Conservation (phyloP, 2,329 filamentous ascomycete genomes). For the Harringtonia lauricola region DNA sequence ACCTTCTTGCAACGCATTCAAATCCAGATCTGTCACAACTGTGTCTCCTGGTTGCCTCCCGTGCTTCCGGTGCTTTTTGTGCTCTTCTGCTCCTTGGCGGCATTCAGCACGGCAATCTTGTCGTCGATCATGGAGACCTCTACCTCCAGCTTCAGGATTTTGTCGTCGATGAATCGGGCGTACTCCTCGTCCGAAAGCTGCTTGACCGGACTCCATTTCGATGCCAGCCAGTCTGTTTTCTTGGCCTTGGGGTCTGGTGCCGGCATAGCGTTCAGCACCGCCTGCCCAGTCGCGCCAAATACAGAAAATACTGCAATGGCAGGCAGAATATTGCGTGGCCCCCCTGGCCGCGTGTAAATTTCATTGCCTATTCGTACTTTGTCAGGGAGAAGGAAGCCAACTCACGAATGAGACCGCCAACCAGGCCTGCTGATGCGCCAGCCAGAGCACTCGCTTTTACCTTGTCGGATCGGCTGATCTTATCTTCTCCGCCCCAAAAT, state of each 20-base stretch:
- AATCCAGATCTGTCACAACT: no score
- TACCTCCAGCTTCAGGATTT: conserved; percentile 58
- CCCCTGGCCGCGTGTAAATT: conserved; percentile 25
- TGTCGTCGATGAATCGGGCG: conserved; percentile 56
- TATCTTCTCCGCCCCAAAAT: conserved; percentile 37
- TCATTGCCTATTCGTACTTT: not conserved
- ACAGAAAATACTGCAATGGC: conserved; percentile 36
- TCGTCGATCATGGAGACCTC: conserved; percentile 75
- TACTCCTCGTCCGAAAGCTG: conserved; percentile 63
- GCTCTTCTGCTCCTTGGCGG: not conserved
- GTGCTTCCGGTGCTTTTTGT: not conserved
- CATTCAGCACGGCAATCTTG: conserved; percentile 38
- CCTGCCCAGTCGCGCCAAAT: conserved; percentile 21
- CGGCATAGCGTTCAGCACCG: conserved; percentile 12
- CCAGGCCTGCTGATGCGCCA: conserved; percentile 57
- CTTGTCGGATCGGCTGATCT: conserved; percentile 46
- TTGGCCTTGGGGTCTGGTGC: not conserved
- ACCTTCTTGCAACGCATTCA: no score
- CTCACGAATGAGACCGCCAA: conserved; percentile 44
- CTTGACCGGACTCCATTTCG: conserved; percentile 63
- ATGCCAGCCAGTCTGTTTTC: conserved; percentile 32
- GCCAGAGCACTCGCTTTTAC: conserved; percentile 58
- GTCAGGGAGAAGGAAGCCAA: conserved; percentile 6
- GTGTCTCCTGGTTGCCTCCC: not conserved
- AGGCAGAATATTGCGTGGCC: conserved; percentile 40